Evolutionary conservation across 2,329 filamentous ascomycete genomes (phyloP).

Genomic region (Diplocarpon mali): DNA sequence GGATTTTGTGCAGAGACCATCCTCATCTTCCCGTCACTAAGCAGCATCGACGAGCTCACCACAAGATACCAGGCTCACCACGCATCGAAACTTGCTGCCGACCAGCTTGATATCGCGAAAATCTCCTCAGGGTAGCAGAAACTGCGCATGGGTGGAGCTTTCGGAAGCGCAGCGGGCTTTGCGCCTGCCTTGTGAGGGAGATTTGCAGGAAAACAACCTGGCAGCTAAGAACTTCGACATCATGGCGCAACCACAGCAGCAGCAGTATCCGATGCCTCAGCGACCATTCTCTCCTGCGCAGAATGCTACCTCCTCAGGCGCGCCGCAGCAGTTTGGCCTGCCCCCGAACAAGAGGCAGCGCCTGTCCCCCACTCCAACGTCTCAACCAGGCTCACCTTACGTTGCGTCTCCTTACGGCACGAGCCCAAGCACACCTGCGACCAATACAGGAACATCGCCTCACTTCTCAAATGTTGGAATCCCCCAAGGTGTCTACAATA

Average conservation of each 20-base stretch:
- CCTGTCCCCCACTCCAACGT: conserved; percentile 56
- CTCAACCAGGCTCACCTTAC: conserved; percentile 55
- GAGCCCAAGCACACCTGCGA: conserved; percentile 32
- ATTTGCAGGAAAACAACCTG: conserved; percentile 7
- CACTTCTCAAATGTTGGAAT: conserved; percentile 25
- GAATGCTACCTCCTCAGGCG: conserved; percentile 48
- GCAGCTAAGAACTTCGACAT: conserved; percentile 1
- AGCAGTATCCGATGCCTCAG: conserved; percentile 32
- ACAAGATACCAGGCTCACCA: not conserved
- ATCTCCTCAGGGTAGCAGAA: not conserved
- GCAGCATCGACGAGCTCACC: not conserved
- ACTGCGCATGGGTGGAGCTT: conserved; percentile 21
- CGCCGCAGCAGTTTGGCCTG: conserved; percentile 44
- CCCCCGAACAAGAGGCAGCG: conserved; percentile 66
- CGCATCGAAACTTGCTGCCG: not conserved
- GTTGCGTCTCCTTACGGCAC: conserved; percentile 39
- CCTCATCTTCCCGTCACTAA: not conserved
- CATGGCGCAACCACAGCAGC: conserved; percentile 29
- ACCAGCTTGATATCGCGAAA: not conserved
- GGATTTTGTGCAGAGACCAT: too few species aligned
- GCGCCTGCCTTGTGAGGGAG: conserved; percentile 23
- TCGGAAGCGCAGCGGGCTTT: conserved; percentile 22
- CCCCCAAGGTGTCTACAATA: conserved; percentile 25
- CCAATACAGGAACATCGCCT: conserved; percentile 21
- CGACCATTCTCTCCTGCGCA: conserved; percentile 53